phyloP scores from a whole-genome alignment of 2,329 filamentous ascomycete species.

The Epichloe scottii region DNA sequence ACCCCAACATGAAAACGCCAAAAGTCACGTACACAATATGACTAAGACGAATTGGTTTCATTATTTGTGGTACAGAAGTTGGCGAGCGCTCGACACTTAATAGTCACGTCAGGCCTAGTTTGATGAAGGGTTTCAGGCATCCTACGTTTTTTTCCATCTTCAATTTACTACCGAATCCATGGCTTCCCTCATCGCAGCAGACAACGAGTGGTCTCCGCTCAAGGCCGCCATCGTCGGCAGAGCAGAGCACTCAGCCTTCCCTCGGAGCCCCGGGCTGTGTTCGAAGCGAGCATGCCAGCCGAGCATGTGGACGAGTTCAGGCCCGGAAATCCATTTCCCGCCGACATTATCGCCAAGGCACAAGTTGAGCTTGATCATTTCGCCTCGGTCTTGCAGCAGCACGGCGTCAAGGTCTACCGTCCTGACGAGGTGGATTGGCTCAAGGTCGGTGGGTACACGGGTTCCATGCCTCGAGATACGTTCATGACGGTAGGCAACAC shows the following conservation, averaged over 20 bases:
- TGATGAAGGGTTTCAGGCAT: not conserved
- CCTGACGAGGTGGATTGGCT: constrained; percentile 12
- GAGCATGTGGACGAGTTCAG: constrained; percentile 8
- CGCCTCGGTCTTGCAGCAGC: constrained; percentile 10
- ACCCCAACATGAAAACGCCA: too few relatives aligned
- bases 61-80: too few relatives aligned
- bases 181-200: constrained; percentile 7
- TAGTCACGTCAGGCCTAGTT: not conserved
- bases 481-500: constrained; percentile 19
- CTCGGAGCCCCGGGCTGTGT: constrained; percentile 12
- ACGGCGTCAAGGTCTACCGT: constrained; percentile 15
- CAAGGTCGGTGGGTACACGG: constrained; percentile 18
- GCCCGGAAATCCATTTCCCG: constrained; percentile 11
- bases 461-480: constrained; percentile 21
- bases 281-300: constrained; percentile 10
- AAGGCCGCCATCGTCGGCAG: constrained; percentile 16
- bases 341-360: constrained; percentile 12
- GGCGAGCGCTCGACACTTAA: not conserved
- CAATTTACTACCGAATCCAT: not conserved
- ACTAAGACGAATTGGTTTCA: too few relatives aligned
- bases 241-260: constrained; percentile 14
- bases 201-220: constrained; percentile 17
- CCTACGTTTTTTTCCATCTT: too few relatives aligned
- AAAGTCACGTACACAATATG: too few relatives aligned
- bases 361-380: constrained; percentile 14